Conservation (phyloP, 257 asterid species). For the Solanum habrochaites region DNA sequence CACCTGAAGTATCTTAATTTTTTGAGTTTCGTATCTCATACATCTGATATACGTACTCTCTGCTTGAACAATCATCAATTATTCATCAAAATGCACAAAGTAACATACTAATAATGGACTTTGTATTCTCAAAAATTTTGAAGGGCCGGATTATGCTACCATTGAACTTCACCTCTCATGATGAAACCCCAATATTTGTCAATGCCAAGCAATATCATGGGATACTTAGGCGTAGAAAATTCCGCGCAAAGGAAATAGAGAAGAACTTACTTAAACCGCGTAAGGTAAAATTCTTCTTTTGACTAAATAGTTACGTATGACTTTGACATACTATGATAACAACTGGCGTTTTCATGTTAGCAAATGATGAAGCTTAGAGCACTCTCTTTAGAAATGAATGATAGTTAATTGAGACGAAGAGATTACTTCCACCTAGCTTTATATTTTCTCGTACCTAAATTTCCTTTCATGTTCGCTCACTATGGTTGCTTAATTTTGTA, state of each 20-base stretch:
- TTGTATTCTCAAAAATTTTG: not conserved
- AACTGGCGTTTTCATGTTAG: not conserved
- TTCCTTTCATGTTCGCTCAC: not conserved
- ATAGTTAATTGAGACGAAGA: not conserved
- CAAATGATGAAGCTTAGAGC: not conserved
- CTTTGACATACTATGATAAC: not conserved
- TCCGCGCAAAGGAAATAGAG: conserved; percentile 57
- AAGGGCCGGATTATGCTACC: conserved; percentile 8
- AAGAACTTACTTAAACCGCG: conserved; percentile 28
- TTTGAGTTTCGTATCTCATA: not conserved
- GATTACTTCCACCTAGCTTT: not conserved
- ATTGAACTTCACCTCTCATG: not conserved
- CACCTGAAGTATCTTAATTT: not conserved
- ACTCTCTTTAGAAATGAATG: not conserved
- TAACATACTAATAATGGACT: not conserved
- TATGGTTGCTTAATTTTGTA: not conserved
- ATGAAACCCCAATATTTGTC: conserved; percentile 31
- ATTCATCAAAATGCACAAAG: not conserved
- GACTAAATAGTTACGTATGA: not conserved
- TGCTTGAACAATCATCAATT: not conserved
- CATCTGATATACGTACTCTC: accelerated
- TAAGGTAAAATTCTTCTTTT: conserved; percentile 25
- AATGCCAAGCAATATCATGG: conserved; percentile 44
- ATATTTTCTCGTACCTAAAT: not conserved
- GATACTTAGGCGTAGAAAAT: conserved; percentile 41